Evolutionary conservation across 257 asterid species (phyloP).

Genomic region (Solanum arcanum): DNA sequence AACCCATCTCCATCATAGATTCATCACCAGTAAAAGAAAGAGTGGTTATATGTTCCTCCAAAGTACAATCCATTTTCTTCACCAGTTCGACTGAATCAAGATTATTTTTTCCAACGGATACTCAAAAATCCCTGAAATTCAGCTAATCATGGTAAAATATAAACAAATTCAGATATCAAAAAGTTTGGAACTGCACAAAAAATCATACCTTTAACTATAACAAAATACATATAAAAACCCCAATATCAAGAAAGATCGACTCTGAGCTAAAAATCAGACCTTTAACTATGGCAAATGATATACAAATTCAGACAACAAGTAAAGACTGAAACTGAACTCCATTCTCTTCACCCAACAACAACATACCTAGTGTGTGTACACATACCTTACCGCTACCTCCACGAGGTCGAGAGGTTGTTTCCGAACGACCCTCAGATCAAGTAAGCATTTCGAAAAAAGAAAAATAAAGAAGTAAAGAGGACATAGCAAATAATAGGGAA

Average conservation of each 20-base stretch:
- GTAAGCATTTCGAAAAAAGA: not conserved
- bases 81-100: not conserved
- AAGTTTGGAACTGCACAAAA: not conserved
- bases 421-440: not conserved
- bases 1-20: constrained; percentile 15
- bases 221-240: not conserved
- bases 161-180: not conserved
- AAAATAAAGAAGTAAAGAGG: not conserved
- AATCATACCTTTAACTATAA: not conserved
- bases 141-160: not conserved
- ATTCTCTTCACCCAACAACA: not conserved
- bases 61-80: constrained; percentile 17
- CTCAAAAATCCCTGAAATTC: not conserved
- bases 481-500: not conserved
- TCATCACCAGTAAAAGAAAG: not conserved
- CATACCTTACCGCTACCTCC: not conserved
- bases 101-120: not conserved
- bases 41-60: not conserved
- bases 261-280: not conserved
- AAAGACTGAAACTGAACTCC: constrained; percentile 8
- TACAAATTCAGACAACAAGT: not conserved
- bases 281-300: not conserved
- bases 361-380: not conserved
- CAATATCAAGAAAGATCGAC: not conserved
- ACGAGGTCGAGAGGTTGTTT: not conserved